A percentile compares a stretch with the other conserved stretches of the same genome.
Evolutionary conservation across 305 asterid genomes (phyloP).

Genomic region (Fraxinus floribunda): DNA sequence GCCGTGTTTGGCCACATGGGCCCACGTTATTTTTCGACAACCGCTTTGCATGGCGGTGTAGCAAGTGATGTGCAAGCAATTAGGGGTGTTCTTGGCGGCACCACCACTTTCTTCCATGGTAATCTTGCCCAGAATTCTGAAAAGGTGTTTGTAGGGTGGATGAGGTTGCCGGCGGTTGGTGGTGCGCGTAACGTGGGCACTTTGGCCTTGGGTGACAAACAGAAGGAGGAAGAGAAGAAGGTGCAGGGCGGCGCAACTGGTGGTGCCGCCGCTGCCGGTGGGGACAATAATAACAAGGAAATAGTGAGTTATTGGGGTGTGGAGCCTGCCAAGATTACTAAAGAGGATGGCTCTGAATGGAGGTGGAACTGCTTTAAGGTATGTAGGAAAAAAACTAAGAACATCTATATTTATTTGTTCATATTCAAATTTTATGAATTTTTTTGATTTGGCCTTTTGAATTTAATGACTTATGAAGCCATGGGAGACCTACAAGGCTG

Average conservation of each 20-base stretch:
- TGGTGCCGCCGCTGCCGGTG: conserved; percentile 26
- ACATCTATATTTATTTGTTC: not conserved
- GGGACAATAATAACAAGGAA: conserved; percentile 27
- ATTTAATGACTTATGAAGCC: conserved; percentile 42
- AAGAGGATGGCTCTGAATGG: conserved; percentile 75
- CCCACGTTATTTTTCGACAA: conserved; percentile 50
- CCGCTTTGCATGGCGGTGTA: conserved; percentile 29
- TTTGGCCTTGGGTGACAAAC: conserved; percentile 47
- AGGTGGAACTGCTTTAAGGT: conserved; percentile 73
- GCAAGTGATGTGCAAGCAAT: conserved; percentile 15
- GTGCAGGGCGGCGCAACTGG: conserved; percentile 21
- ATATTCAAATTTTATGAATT: not conserved
- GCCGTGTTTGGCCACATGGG: conserved; percentile 32
- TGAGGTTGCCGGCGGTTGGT: conserved; percentile 35
- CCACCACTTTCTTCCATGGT: conserved; percentile 14
- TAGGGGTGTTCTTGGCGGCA: conserved; percentile 12
- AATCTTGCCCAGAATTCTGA: conserved; percentile 24
- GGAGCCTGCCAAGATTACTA: conserved; percentile 44
- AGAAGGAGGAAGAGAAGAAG: conserved; percentile 33
- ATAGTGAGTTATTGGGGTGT: conserved; percentile 75
- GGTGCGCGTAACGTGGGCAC: conserved; percentile 52
- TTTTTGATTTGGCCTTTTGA: not conserved
- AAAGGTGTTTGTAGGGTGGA: conserved; percentile 29
- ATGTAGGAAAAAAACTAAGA: not conserved
- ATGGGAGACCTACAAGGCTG: conserved; percentile 73